A percentile compares a stretch with the other conserved stretches of the same genome.
phyloP scores from a whole-genome alignment of 805 yeast species.

The Suhomyces sp. region DNA sequence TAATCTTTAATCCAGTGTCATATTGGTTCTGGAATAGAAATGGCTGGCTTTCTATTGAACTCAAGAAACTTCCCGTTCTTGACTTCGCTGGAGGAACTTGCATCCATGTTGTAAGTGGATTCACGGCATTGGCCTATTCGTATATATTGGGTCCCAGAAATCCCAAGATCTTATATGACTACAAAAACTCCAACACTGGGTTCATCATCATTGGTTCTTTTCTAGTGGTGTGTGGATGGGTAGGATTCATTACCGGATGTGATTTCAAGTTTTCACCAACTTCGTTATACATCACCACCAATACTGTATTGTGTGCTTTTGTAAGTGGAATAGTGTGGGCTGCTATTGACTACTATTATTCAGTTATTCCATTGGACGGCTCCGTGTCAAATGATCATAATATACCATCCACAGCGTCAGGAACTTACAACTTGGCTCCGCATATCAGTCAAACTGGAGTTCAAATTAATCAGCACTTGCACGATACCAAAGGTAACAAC shows the following conservation, averaged over 20 bases:
- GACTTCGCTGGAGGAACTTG: constrained; percentile 47
- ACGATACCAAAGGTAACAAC: constrained; percentile 15
- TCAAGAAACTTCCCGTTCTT: constrained; percentile 31
- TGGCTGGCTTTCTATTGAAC: constrained; percentile 42
- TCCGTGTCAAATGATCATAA: background rate
- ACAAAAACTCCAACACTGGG: constrained; percentile 35
- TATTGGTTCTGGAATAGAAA: constrained; percentile 45
- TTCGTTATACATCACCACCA: constrained; percentile 30
- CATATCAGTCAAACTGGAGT: constrained; percentile 16
- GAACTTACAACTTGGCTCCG: background rate
- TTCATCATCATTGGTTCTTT: constrained; percentile 33
- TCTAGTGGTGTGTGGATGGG: constrained; percentile 36
- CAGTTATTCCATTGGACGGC: constrained; percentile 38
- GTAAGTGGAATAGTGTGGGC: constrained; percentile 37
- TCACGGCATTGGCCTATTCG: constrained; percentile 42
- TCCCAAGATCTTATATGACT: constrained; percentile 33
- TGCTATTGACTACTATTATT: constrained; percentile 36
- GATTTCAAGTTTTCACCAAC: constrained; percentile 36
- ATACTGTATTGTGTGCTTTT: constrained; percentile 33
- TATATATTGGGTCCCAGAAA: constrained; percentile 43
- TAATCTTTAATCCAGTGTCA: constrained; percentile 42
- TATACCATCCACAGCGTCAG: background rate
- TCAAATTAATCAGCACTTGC: constrained; percentile 14
- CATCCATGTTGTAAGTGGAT: constrained; percentile 45
- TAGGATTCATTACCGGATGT: constrained; percentile 43